phyloP scores from a whole-genome alignment of 805 yeast genomes.

The Kazachstania viticola region DNA sequence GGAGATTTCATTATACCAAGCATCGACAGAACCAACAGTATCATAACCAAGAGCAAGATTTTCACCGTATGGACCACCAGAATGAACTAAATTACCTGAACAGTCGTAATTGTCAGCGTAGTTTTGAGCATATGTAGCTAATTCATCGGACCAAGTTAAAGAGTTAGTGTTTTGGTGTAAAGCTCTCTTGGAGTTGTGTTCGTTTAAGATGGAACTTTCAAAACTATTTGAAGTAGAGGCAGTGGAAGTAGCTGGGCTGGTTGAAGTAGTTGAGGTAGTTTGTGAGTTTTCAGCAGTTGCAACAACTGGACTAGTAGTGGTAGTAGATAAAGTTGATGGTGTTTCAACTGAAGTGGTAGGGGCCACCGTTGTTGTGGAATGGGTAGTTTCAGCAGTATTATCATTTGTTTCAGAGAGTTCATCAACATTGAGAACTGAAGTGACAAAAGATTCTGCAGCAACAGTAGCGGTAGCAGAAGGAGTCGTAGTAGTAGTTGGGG shows the following conservation, averaged over 20 bases:
- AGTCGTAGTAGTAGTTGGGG: background rate
- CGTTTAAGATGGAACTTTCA: slow-evolving; percentile 24
- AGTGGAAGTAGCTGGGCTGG: slow-evolving; percentile 6
- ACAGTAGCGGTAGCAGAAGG: background rate
- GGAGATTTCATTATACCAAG: slow-evolving; percentile 62
- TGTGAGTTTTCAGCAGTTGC: slow-evolving; percentile 22
- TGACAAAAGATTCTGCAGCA: background rate
- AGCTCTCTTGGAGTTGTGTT: slow-evolving; percentile 42
- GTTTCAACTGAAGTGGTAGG: background rate
- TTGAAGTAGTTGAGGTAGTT: slow-evolving; percentile 4
- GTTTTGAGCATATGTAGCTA: slow-evolving; percentile 37
- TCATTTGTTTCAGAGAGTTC: background rate
- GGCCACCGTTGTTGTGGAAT: background rate
- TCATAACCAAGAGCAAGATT: slow-evolving; percentile 59
- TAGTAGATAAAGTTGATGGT: slow-evolving; percentile 3
- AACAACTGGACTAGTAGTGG: slow-evolving; percentile 23
- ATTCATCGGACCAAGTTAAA: slow-evolving; percentile 38
- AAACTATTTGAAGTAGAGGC: slow-evolving; percentile 3
- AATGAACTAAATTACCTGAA: slow-evolving; percentile 51
- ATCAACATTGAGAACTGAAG: background rate
- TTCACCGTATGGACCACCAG: slow-evolving; percentile 52
- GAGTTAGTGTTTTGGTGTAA: slow-evolving; percentile 16
- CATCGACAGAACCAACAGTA: slow-evolving; percentile 38
- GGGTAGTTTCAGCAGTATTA: too few relatives aligned
- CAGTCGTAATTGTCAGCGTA: slow-evolving; percentile 41